Base-by-base conservation (phyloP, 2,329 filamentous ascomycete species). In the Ambrosiella xylebori region DNA sequence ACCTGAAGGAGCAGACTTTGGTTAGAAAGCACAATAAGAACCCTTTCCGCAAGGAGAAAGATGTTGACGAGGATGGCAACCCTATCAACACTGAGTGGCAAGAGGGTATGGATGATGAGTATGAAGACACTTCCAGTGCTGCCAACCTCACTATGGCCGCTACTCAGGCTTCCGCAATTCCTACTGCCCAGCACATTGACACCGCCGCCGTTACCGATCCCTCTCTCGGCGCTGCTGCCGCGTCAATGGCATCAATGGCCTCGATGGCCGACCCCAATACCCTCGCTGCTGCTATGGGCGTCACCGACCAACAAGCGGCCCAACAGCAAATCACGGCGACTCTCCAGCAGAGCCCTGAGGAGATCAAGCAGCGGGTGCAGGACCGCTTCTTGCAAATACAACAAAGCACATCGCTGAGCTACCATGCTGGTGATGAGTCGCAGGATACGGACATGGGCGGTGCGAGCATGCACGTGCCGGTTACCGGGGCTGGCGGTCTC, bases 1-100 rank as follows among this genome's bases (percentile, higher is more conserved):
- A 76, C 13, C 68, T 67, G 61, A 81, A 80, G 66, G 77, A 80
- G 65, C 66, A 67, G 44, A 62, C 67, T 0, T 66, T 68, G 4
- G 66, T 80, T 37, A 67, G 65, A 1, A 65, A 62, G 2, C 63
- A 67, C 7, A 71, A 73, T 57, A 76, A 72, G 65, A 81, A 81
- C 58, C 76, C 76, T 0, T 63, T 70, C 54, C 71, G 77, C 27
- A 68, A 35, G 58, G 77, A 78, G 63, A 61, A 63, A 3, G 76
- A 80, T 52, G 15, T 77, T 3, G 70, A 75, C 38, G 65, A 64
- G 13, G 39, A 70, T 7, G 71, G 70, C 1, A 63, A 62, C 2
- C 67, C 71, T 1, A 68, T 68, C 49, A 73, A 73, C 59, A 76
- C 72, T 5, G 59, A 60, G 36, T 60, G 59, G 59, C 38, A 56